phyloP scores from a whole-genome alignment of 164 flowering plant species.

The Berberis vulgaris region DNA sequence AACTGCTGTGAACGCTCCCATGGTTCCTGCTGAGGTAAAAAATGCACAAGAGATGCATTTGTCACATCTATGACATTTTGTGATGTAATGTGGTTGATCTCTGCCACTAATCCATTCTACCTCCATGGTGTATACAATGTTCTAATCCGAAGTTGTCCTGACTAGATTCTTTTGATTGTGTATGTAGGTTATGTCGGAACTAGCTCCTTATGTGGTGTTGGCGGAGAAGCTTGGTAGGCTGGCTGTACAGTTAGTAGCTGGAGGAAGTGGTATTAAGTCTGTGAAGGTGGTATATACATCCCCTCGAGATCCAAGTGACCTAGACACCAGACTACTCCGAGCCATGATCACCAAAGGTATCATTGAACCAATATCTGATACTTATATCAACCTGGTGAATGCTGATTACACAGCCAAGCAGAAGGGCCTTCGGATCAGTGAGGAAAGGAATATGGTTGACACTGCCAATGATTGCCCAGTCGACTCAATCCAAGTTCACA shows the following conservation, averaged over 20 bases:
- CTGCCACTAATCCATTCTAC: background rate
- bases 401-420: conserved; percentile 82
- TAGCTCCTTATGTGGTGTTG: conserved; percentile 56
- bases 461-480: conserved; percentile 52
- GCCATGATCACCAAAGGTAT: conserved; percentile 85
- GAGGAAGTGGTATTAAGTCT: conserved; percentile 57
- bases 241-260: conserved; percentile 69
- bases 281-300: conserved; percentile 70
- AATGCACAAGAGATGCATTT: background rate
- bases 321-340: conserved; percentile 72
- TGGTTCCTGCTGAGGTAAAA: conserved; percentile 77
- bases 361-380: conserved; percentile 66
- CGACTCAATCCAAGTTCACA: conserved; percentile 57
- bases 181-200: conserved; percentile 53
- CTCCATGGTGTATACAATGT: too few species aligned
- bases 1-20: conserved; percentile 85
- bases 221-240: conserved; percentile 78
- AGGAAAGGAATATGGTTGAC: conserved; percentile 45
- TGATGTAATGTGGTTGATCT: background rate
- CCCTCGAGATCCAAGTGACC: conserved; percentile 58
- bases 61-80: background rate
- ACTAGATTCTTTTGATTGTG: background rate
- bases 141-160: too few species aligned
- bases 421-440: conserved; percentile 58
- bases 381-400: conserved; percentile 62